Base-by-base conservation (phyloP, 1,284 basidiomycete genomes). In the Amylostereum areolatum region DNA sequence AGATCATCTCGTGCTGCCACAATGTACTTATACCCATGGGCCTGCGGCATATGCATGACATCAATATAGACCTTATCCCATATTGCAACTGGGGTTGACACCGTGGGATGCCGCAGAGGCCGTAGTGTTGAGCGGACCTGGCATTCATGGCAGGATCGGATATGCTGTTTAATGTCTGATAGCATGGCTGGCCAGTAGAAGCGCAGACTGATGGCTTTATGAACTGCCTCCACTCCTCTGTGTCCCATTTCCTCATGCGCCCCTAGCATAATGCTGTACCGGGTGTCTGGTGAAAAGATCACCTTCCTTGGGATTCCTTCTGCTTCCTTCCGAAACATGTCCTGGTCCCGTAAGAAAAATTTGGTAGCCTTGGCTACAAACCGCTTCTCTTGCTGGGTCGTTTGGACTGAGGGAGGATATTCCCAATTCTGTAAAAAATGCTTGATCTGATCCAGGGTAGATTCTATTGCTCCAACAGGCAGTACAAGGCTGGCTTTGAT, bases 161-260 rank as follows among this genome's bases (percentile, higher is more conserved):
- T 37, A 41, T 50, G 45, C 7, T 50, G 43, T 10, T 50, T 53
- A 7, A 59, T 50, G 40, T 60, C 58, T 0, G 39, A 25, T 6
- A 47, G 35, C 9, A 69, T 60, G 4, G 47, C 30, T 0, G 63
- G 68, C 68, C 67, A 70, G 62, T 60, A 69, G 49, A 64, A 66
- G 0, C 56, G 52, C 3, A 59, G 49, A 1, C 56, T 39, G 1
- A 65, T 43, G 7, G 54, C 54, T 2, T 57, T 29, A 31, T 52
- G 62, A 34, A 58, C 60, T 4, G 59, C 53, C 41, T 56, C 61
- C 10, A 55, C 46, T 3, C 65, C 59, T 32, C 59, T 56, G 43
- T 66, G 63, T 3, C 65, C 62, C 0, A 62, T 46, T 0, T 52
- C 40, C 39, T 65, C 59, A 44, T 65, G 64, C 3, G 58, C 55